Conservation (phyloP, 2,329 filamentous ascomycete species). For the Lasiodiplodia gonubiensis region DNA sequence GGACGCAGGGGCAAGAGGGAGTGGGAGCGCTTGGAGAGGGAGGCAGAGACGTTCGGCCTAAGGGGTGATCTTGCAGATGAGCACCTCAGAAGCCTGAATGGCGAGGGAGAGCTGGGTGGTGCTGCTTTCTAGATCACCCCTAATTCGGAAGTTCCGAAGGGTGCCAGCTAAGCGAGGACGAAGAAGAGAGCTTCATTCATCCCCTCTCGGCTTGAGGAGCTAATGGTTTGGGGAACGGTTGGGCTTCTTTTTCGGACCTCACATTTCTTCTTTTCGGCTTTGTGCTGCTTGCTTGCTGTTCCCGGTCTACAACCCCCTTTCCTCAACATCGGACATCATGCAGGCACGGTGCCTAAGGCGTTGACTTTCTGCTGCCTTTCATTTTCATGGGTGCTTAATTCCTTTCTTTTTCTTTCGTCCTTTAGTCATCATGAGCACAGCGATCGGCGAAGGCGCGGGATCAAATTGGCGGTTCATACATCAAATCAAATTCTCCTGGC, state of each 20-base stretch:
- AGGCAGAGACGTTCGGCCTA: conserved; percentile 52
- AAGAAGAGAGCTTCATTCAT: neutral
- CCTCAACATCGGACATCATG: neutral
- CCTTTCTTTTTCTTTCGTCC: neutral
- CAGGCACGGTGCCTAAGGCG: conserved; percentile 17
- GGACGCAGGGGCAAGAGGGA: conserved; percentile 52
- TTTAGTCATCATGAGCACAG: conserved; percentile 14
- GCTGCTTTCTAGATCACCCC: conserved; percentile 39
- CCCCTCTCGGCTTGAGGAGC: neutral
- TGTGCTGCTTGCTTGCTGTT: neutral
- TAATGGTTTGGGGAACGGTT: neutral
- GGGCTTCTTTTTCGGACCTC: neutral
- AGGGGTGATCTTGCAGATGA: conserved; percentile 55
- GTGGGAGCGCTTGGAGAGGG: conserved; percentile 53
- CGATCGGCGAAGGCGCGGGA: conserved; percentile 1
- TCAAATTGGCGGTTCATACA: conserved; percentile 2
- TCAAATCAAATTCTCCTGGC: neutral
- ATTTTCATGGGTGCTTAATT: neutral
- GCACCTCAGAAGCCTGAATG: conserved; percentile 50
- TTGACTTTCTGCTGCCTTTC: neutral
- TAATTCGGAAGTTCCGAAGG: neutral
- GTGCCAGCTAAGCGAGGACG: neutral
- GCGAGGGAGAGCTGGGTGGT: conserved; percentile 46
- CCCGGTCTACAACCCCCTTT: neutral
- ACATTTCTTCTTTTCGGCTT: neutral